phyloP scores from a whole-genome alignment of 2,329 filamentous ascomycete genomes.

The Amylocarpus encephaloides region DNA sequence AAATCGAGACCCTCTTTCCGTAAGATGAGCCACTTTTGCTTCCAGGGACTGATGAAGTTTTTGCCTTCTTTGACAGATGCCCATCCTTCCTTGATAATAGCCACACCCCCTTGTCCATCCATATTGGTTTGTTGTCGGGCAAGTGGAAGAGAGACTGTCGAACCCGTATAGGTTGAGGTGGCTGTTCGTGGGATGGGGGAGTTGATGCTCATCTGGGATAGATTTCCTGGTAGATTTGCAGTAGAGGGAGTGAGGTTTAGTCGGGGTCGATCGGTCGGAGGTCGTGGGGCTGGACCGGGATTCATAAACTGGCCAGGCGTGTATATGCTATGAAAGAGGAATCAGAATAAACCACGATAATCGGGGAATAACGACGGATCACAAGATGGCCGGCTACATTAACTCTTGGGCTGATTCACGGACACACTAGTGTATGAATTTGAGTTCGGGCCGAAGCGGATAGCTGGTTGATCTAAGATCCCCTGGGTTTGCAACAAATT shows the following conservation, averaged over 20 bases:
- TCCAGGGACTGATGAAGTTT: constrained; percentile 79
- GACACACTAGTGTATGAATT: constrained; percentile 1
- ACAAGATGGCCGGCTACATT: constrained; percentile 3
- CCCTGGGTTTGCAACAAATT: constrained; percentile 24
- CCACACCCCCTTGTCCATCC: constrained; percentile 60
- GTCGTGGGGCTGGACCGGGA: constrained; percentile 86
- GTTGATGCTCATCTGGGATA: constrained; percentile 68
- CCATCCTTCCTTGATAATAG: constrained; percentile 74
- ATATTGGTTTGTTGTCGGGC: constrained; percentile 49
- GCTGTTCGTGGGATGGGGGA: constrained; percentile 62
- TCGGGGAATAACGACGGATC: not conserved
- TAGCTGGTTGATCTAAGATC: constrained; percentile 10
- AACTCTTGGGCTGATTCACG: constrained; percentile 3
- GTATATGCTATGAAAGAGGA: constrained; percentile 42
- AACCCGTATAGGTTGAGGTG: constrained; percentile 63
- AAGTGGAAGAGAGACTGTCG: constrained; percentile 67
- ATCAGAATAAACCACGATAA: not conserved
- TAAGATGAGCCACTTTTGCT: constrained; percentile 84
- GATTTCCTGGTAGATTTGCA: constrained; percentile 65
- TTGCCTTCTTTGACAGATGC: constrained; percentile 86
- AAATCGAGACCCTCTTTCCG: constrained; percentile 93
- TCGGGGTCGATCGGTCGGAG: constrained; percentile 76
- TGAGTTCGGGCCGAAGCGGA: constrained; percentile 9
- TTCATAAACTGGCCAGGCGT: constrained; percentile 80
- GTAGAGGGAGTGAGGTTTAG: constrained; percentile 72